These are phyloP conservation scores for Chlamydomonas applanata DNA, from an alignment of 139 green algal species.

Conservation along the genomic window DNA sequence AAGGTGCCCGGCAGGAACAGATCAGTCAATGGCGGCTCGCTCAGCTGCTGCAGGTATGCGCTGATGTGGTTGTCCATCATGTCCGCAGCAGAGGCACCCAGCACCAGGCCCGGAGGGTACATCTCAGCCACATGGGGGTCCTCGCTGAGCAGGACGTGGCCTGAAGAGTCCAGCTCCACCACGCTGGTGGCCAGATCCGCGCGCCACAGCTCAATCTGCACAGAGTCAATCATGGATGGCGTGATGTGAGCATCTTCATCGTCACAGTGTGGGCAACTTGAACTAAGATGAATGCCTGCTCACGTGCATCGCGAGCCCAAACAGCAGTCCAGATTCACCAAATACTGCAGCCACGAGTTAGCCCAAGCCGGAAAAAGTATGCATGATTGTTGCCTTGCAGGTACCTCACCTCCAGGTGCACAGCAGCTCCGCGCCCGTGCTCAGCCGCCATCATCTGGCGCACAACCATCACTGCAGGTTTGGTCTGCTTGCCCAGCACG, in stretches of 20 bases:
- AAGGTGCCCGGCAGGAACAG: background rate
- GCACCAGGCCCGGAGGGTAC: slow-evolving; percentile 1
- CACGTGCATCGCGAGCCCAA: too few relatives aligned
- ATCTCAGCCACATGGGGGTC: background rate
- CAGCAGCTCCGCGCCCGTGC: too few relatives aligned
- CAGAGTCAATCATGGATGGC: too few relatives aligned
- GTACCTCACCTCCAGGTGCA: too few relatives aligned
- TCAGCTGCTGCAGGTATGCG: background rate
- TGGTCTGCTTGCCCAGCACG: slow-evolving; percentile 17
- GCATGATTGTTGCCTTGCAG: too few relatives aligned
- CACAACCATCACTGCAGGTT: slow-evolving; percentile 12
- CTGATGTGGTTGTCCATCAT: slow-evolving; percentile 9
- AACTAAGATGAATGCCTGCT: too few relatives aligned
- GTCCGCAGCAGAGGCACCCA: background rate
- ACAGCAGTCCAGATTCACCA: too few relatives aligned
- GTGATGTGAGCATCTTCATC: too few relatives aligned
- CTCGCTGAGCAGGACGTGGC: background rate
- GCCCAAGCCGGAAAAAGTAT: too few relatives aligned
- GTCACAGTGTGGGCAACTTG: too few relatives aligned
- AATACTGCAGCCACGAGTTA: too few relatives aligned
- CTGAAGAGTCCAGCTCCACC: slow-evolving; percentile 22
- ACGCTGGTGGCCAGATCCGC: slow-evolving; percentile 33
- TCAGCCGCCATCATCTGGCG: background rate
- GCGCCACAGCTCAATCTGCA: slow-evolving; percentile 35
- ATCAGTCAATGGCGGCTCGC: background rate